Conservation (phyloP, 1,284 basidiomycete genomes). For the Rhodotorula mucilaginosa region DNA sequence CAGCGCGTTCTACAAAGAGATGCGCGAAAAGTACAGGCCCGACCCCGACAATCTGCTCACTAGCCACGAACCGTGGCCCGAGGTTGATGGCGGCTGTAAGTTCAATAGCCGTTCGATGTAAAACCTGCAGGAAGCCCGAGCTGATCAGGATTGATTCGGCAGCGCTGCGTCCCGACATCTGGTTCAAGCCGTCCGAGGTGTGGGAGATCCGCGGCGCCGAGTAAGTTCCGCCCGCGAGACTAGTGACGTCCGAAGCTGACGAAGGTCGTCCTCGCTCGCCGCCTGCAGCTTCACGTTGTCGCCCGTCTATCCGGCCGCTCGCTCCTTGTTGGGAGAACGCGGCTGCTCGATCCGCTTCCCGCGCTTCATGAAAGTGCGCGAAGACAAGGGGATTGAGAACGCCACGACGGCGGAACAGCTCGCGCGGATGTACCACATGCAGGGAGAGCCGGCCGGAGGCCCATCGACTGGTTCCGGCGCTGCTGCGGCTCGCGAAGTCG, state of each 20-base stretch:
- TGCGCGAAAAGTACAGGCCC: slow-evolving; percentile 65
- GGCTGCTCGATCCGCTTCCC: slow-evolving; percentile 57
- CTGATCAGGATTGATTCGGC: slow-evolving; percentile 43
- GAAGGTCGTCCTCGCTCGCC: neutral
- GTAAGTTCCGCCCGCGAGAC: slow-evolving; percentile 50
- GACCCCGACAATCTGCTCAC: slow-evolving; percentile 61
- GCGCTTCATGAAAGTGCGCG: slow-evolving; percentile 47
- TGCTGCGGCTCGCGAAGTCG: no score
- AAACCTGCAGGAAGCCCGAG: neutral
- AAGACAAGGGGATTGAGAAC: slow-evolving; percentile 43
- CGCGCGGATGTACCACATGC: slow-evolving; percentile 34
- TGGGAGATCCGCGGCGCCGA: slow-evolving; percentile 92
- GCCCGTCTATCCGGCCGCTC: slow-evolving; percentile 79
- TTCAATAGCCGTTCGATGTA: neutral
- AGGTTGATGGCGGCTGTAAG: slow-evolving; percentile 68
- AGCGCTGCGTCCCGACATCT: slow-evolving; percentile 74
- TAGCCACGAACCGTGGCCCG: slow-evolving; percentile 60
- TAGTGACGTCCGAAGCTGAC: neutral
- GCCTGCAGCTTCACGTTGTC: slow-evolving; percentile 72
- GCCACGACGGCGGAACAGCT: slow-evolving; percentile 40
- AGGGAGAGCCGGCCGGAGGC: slow-evolving; percentile 8
- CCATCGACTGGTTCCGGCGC: no score
- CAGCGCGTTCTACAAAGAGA: slow-evolving; percentile 49
- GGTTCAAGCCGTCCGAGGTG: slow-evolving; percentile 73
- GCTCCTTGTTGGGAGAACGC: slow-evolving; percentile 65